Percentiles rank a stretch among this genome's conserved stretches.
phyloP scores from a whole-genome alignment of 257 asterid genomes.

The Solanum lignicaule region DNA sequence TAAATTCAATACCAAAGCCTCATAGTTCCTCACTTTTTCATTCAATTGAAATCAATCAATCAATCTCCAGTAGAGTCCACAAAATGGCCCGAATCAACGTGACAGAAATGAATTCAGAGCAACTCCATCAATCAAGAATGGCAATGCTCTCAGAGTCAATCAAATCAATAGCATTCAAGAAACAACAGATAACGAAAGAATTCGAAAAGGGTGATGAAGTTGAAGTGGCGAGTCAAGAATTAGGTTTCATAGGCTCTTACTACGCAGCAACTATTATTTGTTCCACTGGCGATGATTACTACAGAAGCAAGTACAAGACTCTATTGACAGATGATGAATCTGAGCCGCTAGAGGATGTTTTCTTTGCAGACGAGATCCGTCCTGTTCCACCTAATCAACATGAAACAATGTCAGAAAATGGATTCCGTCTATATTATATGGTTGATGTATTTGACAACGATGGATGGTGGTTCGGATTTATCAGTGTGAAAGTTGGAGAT shows the following conservation, averaged over 20 bases:
- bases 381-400: background rate
- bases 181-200: background rate
- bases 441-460: slow-evolving; percentile 3
- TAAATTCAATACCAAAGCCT: no score
- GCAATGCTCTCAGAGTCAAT: background rate
- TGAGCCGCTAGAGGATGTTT: background rate
- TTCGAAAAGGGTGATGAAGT: background rate
- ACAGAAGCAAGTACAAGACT: background rate
- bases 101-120: background rate
- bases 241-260: background rate
- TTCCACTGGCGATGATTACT: background rate
- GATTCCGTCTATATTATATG: background rate
- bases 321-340: background rate
- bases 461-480: slow-evolving; percentile 11
- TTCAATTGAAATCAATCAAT: no score
- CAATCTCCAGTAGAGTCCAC: background rate
- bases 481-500: background rate
- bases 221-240: background rate
- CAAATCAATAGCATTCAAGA: background rate
- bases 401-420: background rate
- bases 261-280: background rate
- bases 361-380: background rate
- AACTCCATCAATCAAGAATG: background rate
- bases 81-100: background rate
- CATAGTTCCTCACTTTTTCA: background rate